Conservation (phyloP, 2,329 filamentous ascomycete species). For the Colletotrichum zoysiae region DNA sequence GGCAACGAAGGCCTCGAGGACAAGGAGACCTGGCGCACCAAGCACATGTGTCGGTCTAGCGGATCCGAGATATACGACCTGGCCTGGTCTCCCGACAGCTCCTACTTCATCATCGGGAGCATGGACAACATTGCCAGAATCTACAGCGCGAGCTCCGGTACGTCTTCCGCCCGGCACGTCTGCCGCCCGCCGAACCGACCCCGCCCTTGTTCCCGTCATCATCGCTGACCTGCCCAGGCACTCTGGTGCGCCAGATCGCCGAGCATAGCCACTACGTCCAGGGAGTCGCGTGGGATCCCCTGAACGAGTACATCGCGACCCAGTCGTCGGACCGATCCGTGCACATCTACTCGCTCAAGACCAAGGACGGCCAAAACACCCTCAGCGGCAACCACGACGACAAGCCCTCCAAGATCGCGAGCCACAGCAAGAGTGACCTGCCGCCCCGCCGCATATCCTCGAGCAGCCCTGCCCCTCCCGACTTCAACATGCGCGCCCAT, state of each 20-base stretch:
- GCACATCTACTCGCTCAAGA: conserved; percentile 96
- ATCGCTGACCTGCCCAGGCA: conserved; percentile 53
- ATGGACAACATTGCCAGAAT: conserved; percentile 99
- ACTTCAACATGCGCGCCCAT: conserved; percentile 77
- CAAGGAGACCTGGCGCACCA: conserved; percentile 96
- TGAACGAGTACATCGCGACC: conserved; percentile 98
- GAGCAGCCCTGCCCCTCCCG: conserved; percentile 90
- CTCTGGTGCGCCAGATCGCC: conserved; percentile 89
- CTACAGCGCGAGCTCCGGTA: conserved; percentile 93
- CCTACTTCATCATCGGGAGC: conserved; percentile 97
- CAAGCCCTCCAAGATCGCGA: conserved; percentile 83
- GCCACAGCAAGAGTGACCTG: conserved; percentile 85
- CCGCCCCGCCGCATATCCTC: conserved; percentile 91
- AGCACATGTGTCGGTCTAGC: conserved; percentile 96
- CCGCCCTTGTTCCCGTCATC: not conserved
- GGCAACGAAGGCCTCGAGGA: conserved; percentile 91
- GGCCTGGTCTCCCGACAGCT: conserved; percentile 97
- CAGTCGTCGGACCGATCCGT: conserved; percentile 98
- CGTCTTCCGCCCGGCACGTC: conserved; percentile 48
- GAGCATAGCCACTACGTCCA: conserved; percentile 99
- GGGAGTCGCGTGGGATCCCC: conserved; percentile 96
- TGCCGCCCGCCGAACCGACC: no score
- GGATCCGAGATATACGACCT: conserved; percentile 98
- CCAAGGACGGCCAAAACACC: conserved; percentile 95
- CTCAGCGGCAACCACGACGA: conserved; percentile 71